phyloP scores from a whole-genome alignment of 768 basidiomycete genomes.

The Collybiopsis luxurians region DNA sequence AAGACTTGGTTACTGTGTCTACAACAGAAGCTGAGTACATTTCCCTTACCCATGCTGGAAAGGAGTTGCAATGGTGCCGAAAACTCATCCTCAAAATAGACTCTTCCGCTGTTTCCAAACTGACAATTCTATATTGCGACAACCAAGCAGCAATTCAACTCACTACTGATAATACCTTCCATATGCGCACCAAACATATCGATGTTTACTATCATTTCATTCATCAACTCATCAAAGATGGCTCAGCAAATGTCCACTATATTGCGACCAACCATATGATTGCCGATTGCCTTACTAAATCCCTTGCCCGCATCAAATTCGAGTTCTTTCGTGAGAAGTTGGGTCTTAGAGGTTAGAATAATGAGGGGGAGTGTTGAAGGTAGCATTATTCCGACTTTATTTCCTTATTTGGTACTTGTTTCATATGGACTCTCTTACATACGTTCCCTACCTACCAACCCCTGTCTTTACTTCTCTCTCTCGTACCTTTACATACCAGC shows the following conservation, averaged over 20 bases:
- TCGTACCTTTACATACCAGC: too few relatives aligned
- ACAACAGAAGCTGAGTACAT: slow-evolving; percentile 35
- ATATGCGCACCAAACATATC: slow-evolving; percentile 34
- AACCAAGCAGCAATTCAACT: slow-evolving; percentile 20
- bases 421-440: too few relatives aligned
- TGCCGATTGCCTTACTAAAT: slow-evolving; percentile 3
- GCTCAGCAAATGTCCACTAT: slow-evolving; percentile 9
- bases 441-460: too few relatives aligned
- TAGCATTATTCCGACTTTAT: too few relatives aligned
- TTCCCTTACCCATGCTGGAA: slow-evolving; percentile 24
- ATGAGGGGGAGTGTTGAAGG: too few relatives aligned
- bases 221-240: slow-evolving; percentile 17
- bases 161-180: slow-evolving; percentile 22
- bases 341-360: too few relatives aligned
- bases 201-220: slow-evolving; percentile 34
- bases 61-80: slow-evolving; percentile 17
- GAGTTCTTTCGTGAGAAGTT: not conserved
- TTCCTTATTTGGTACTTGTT: too few relatives aligned
- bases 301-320: slow-evolving; percentile 4
- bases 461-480: too few relatives aligned
- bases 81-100: slow-evolving; percentile 12
- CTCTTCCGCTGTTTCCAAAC: not conserved
- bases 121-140: slow-evolving; percentile 16
- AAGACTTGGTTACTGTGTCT: slow-evolving; percentile 30
- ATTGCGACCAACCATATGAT: slow-evolving; percentile 2